Evolutionary conservation across 2,329 filamentous ascomycete genomes (phyloP).

Genomic region (Monilinia laxa): DNA sequence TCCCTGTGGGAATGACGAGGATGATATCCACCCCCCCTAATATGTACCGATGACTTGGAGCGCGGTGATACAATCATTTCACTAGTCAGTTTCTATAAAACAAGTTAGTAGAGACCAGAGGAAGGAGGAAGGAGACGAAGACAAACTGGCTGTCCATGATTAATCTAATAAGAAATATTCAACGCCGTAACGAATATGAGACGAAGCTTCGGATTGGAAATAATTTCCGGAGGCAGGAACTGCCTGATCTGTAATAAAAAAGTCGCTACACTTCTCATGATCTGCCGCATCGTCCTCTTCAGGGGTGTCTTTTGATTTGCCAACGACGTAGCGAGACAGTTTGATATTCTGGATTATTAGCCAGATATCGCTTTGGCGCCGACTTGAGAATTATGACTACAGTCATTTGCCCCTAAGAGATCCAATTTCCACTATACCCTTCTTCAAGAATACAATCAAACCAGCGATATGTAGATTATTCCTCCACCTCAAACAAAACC

Average conservation of each 20-base stretch:
- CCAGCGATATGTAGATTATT: slow-evolving; percentile 3
- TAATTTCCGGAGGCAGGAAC: background rate
- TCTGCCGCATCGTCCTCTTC: slow-evolving; percentile 19
- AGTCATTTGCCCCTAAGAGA: background rate
- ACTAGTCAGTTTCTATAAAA: too few relatives aligned
- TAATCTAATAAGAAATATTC: slow-evolving; percentile 1
- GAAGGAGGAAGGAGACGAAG: too few relatives aligned
- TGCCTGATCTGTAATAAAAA: slow-evolving; percentile 24
- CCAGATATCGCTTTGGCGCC: background rate
- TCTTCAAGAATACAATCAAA: background rate
- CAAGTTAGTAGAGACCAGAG: too few relatives aligned
- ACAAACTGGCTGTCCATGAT: too few relatives aligned
- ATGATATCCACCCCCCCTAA: too few relatives aligned
- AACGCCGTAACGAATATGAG: slow-evolving; percentile 13
- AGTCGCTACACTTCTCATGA: slow-evolving; percentile 23
- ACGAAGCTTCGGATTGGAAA: background rate
- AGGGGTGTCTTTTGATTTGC: slow-evolving; percentile 4
- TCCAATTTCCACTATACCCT: slow-evolving; percentile 6
- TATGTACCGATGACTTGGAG: too few relatives aligned
- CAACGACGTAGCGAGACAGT: slow-evolving; percentile 24
- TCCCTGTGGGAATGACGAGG: too few relatives aligned
- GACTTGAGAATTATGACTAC: background rate
- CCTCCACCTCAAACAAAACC: background rate
- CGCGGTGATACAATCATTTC: too few relatives aligned
- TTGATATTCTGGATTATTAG: slow-evolving; percentile 12